Base-by-base conservation (phyloP, 1,139 yeast species). In the Blastobotrys indianensis region DNA sequence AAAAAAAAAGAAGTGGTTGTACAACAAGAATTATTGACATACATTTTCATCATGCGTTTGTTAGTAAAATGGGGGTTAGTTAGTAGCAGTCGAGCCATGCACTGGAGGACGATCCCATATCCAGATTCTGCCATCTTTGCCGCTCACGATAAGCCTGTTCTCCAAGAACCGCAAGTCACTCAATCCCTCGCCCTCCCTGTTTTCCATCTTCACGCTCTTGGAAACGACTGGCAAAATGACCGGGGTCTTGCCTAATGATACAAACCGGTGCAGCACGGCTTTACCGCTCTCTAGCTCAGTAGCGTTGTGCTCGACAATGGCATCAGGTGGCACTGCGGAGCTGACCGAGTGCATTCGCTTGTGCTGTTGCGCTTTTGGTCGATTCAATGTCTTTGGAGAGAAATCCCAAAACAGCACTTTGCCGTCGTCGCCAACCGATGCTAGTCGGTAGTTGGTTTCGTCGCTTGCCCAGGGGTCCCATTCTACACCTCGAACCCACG, bases 391-490 rank as follows among this genome's bases (percentile, higher is more conserved):
- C 55, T 76, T 72, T 37, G 84, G 82, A 44, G 80, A 78, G 60
- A 85, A 82, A 56, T 85, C 94, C 86, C 90, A 85, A 29, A 82
- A 66, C 32, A 81, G 64, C 7, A 84, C 65, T 47, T 74, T 73
- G 0, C 88, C 87, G 59, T 85, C 94, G 56, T 76, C 81, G 1
- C 90, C 88, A 49, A 80, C 80, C 36, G 84, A 73, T 1, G 83
- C 77, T 32, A 85, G 63, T 47, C 82, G 71, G 61, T 85, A 85
- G 13, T 58, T 62, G 23, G 48, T 54, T 55, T 56, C 56, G 44
- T 68, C 69, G 35, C 61, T 57, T 37, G 51, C 60, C 62, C 58
- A 63, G 9, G 66, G 64, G 51, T 75, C 79, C 52, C 76, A 68
- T 30, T 65, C 58, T 2, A 84, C 73, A 8, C 69, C 68, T 30